Evolutionary conservation across 73 alveolate species (phyloP).

Genomic region (Symbiodinium pilosum): DNA sequence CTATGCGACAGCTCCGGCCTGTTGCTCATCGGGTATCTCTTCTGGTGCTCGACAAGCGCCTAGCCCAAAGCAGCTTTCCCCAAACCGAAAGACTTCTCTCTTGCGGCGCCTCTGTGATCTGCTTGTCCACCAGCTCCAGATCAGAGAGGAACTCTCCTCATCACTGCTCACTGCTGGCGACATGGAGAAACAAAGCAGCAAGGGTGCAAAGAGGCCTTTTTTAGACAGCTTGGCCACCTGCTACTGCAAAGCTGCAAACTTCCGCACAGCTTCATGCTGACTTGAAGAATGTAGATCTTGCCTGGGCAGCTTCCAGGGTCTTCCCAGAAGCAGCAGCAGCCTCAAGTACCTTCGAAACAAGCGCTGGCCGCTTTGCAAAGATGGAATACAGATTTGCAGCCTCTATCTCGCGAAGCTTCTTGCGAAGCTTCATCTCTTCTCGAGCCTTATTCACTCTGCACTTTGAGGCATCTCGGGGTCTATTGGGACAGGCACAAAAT

Average conservation of each 20-base stretch:
- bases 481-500: not conserved
- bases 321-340: not conserved
- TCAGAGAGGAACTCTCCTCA: not conserved
- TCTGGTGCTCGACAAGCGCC: not conserved
- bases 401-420: constrained; percentile 7
- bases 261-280: no score
- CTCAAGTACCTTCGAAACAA: not conserved
- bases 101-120: not conserved
- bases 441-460: not conserved
- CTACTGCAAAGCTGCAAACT: no score
- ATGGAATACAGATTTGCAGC: not conserved
- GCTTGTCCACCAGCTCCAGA: constrained; percentile 3
- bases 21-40: not conserved
- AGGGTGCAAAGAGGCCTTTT: no score
- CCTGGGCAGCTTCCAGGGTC: constrained; percentile 19
- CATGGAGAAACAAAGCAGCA: no score
- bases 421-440: not conserved
- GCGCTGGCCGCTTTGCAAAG: not conserved
- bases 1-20: no score
- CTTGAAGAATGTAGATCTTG: no score
- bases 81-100: no score
- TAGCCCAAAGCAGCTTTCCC: not conserved
- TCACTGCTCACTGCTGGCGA: no score
- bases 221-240: constrained; percentile 19
- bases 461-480: not conserved